Base-by-base conservation (phyloP, 768 basidiomycete species). In the Mycena filopes region DNA sequence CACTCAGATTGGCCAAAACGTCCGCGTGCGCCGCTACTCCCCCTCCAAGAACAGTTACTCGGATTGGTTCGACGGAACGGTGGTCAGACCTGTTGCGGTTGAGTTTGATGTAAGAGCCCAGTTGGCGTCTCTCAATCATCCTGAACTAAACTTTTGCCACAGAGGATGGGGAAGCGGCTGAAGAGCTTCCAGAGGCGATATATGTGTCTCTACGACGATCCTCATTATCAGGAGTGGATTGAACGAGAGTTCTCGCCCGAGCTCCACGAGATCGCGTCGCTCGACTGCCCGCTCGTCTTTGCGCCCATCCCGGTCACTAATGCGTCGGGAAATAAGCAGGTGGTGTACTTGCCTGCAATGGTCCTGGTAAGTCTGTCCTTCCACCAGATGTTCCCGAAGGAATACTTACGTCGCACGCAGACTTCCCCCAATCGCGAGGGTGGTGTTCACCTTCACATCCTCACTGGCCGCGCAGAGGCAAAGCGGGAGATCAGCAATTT, bases 11-110 rank as follows among this genome's bases (percentile, higher is more conserved):
- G 67, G 67, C 12, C 55, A 65, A 6, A 38, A 8, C 3, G 67
- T 69, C 15, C 67, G 67, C 43, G 43, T 65, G 8, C 67, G 67
- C 49, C 67, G 67, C 28, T 69, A 55, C 59, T 25, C 6, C 13
- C 15, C 28, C 3, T 28, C n/a, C 1, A 65, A 59, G 4, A 55
- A 65, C 21, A 56, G 55, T 12, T 62, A 33, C 43, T 41, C 67
- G 3, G 31, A 36, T 1, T 69, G 67, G 67, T 36, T 11, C 9
- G 29, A 16, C 1, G 67, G 67, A 4, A 16, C 47, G 20, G 28
- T 69, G 23, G 60, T 54, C 9, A 49, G 59, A 1, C 67, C 67
- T 5, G 20, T 60, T 7, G 20, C 65, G 4, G 10, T 40, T 25
- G 67, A 69, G 25, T 33, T 54, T 36, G n/a, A 41, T 25, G 67